These are phyloP conservation scores for Pseudodiploospora longispora DNA, from an alignment of 2,329 filamentous ascomycete species.

Conservation along the genomic window DNA sequence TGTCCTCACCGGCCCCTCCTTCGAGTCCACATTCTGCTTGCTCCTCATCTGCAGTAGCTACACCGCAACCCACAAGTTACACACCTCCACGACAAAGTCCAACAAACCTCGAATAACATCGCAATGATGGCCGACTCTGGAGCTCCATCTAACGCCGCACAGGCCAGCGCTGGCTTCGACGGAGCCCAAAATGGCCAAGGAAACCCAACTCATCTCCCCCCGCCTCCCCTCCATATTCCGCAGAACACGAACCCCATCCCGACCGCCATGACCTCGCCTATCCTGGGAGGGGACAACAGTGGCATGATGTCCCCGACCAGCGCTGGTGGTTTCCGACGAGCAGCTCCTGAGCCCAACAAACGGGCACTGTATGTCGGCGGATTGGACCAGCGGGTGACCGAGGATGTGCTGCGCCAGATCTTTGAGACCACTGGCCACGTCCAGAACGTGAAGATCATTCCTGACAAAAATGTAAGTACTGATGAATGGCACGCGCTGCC, in stretches of 20 bases:
- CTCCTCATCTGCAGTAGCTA: slow-evolving; percentile 4
- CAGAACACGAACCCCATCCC: slow-evolving; percentile 95
- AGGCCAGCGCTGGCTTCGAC: slow-evolving; percentile 60
- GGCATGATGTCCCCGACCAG: slow-evolving; percentile 78
- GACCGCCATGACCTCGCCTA: slow-evolving; percentile 81
- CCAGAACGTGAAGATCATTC: slow-evolving; percentile 98
- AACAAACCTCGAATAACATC: neutral
- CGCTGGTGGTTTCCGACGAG: slow-evolving; percentile 74
- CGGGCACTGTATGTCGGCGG: slow-evolving; percentile 93
- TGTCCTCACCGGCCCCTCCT: no score
- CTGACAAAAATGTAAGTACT: slow-evolving; percentile 88
- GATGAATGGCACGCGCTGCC: slow-evolving; percentile 4
- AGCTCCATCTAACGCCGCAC: slow-evolving; percentile 51
- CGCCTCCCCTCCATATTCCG: slow-evolving; percentile 85
- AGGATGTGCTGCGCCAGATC: slow-evolving; percentile 93
- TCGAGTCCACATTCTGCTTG: no score
- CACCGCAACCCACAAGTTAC: neutral
- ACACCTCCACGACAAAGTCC: neutral
- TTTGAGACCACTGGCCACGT: slow-evolving; percentile 99
- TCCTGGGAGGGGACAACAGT: slow-evolving; percentile 58
- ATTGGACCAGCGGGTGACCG: slow-evolving; percentile 87
- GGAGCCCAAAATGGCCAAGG: slow-evolving; percentile 64
- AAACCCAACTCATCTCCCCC: slow-evolving; percentile 73
- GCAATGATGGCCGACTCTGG: slow-evolving; percentile 70
- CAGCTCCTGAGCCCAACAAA: slow-evolving; percentile 97